Conservation (phyloP, 768 basidiomycete genomes). For the Lentinula aciculospora region DNA sequence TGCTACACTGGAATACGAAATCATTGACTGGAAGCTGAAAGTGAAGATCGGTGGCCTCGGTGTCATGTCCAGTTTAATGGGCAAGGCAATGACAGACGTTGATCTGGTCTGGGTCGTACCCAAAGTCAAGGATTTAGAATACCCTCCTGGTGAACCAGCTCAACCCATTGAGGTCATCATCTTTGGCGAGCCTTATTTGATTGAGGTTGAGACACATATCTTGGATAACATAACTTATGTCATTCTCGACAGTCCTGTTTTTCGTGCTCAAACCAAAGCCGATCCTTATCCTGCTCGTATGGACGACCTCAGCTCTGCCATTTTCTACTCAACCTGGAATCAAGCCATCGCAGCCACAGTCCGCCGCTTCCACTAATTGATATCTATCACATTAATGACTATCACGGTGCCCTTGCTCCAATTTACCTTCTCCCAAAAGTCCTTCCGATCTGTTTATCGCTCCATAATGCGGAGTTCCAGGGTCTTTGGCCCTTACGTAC, state of each 20-base stretch:
- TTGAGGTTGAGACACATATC: constrained; percentile 91
- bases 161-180: constrained; percentile 96
- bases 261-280: constrained; percentile 93
- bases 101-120: constrained; percentile 95
- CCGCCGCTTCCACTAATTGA: constrained; percentile 79
- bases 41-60: constrained; percentile 97
- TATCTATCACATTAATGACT: constrained; percentile 94
- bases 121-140: constrained; percentile 93
- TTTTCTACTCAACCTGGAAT: constrained; percentile 98
- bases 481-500: constrained; percentile 95
- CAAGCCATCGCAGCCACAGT: constrained; percentile 93
- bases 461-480: constrained; percentile 98
- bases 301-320: constrained; percentile 94
- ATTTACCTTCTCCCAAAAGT: constrained; percentile 92
- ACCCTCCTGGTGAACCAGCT: constrained; percentile 85
- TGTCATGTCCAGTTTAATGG: constrained; percentile 98
- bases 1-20: constrained; percentile 93
- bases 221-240: constrained; percentile 95
- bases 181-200: constrained; percentile 92
- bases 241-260: constrained; percentile 91
- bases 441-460: constrained; percentile 82
- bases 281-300: constrained; percentile 96
- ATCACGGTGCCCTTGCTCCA: constrained; percentile 88
- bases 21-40: constrained; percentile 96
- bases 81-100: constrained; percentile 96